Evolutionary conservation across 495 filamentous ascomycete species (phyloP).

Genomic region (Margaritispora aquatica): DNA sequence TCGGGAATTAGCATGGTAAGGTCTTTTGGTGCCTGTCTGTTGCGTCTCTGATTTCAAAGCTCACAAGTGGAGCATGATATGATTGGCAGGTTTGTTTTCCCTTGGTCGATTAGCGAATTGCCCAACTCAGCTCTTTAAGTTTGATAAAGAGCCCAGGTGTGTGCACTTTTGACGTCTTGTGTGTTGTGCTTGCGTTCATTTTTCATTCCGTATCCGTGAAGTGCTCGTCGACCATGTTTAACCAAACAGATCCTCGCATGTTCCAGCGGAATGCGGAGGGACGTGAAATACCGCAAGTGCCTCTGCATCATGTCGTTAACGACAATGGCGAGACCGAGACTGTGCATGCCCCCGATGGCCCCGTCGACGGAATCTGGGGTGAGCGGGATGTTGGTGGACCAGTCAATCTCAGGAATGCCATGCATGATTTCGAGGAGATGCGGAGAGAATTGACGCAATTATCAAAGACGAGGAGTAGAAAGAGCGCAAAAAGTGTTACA

Average conservation of each 20-base stretch:
- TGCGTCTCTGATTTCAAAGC: not conserved
- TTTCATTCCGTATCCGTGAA: not conserved
- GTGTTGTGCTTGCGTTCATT: not conserved
- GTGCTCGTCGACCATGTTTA: conserved; percentile 19
- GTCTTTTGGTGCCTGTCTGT: not conserved
- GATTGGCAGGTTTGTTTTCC: not conserved
- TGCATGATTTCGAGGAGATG: conserved; percentile 67
- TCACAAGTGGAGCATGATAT: not conserved
- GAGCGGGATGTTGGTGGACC: conserved; percentile 60
- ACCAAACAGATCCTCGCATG: conserved; percentile 15
- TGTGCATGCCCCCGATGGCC: not conserved
- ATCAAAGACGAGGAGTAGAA: conserved; percentile 45
- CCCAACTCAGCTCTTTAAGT: not conserved
- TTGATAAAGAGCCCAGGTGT: not conserved
- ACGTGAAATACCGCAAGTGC: conserved; percentile 11
- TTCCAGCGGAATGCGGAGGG: conserved; percentile 12
- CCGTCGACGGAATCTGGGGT: conserved; percentile 60
- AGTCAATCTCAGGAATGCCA: conserved; percentile 55
- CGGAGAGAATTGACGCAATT: conserved; percentile 56
- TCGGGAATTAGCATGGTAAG: too few species aligned
- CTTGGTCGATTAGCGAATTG: not conserved
- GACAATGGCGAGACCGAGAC: conserved; percentile 1
- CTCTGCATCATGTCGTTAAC: conserved; percentile 18
- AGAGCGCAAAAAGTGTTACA: conserved; percentile 23
- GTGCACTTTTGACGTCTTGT: not conserved